Evolutionary conservation across 768 basidiomycete species (phyloP).

Genomic region (Lactarius hengduanensis): DNA sequence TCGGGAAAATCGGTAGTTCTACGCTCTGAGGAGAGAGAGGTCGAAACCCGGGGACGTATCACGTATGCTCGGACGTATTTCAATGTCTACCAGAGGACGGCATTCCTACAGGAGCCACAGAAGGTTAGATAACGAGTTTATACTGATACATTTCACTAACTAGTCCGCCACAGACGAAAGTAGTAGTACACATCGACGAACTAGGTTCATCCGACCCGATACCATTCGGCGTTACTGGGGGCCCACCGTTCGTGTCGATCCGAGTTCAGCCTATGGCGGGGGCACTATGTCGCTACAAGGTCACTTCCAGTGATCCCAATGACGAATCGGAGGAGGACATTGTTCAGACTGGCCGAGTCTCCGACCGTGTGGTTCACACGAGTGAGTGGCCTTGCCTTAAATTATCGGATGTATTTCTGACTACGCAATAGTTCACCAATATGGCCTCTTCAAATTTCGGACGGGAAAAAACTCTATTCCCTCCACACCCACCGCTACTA

Average conservation of each 20-base stretch:
- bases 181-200: constrained; percentile 84
- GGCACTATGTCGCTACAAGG: constrained; percentile 74
- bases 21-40: constrained; percentile 68
- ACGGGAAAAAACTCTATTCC: constrained; percentile 78
- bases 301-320: constrained; percentile 68
- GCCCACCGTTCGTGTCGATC: constrained; percentile 76
- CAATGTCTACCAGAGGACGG: constrained; percentile 82
- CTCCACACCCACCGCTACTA: constrained; percentile 76
- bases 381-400: constrained; percentile 48
- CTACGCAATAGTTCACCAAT: constrained; percentile 67
- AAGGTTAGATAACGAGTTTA: constrained; percentile 59
- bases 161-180: constrained; percentile 63
- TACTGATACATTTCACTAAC: constrained; percentile 2
- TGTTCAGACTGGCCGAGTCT: constrained; percentile 72
- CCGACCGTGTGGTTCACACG: constrained; percentile 73
- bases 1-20: constrained; percentile 72
- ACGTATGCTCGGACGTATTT: constrained; percentile 81
- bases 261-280: constrained; percentile 82
- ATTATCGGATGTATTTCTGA: constrained; percentile 18
- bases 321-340: constrained; percentile 82
- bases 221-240: constrained; percentile 60
- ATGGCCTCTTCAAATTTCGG: constrained; percentile 83
- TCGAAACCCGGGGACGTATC: constrained; percentile 63
- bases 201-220: constrained; percentile 72
- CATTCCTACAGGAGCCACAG: constrained; percentile 72